Evolutionary conservation across 2,329 filamentous ascomycete species (phyloP).

Genomic region (Truncatella angustata): DNA sequence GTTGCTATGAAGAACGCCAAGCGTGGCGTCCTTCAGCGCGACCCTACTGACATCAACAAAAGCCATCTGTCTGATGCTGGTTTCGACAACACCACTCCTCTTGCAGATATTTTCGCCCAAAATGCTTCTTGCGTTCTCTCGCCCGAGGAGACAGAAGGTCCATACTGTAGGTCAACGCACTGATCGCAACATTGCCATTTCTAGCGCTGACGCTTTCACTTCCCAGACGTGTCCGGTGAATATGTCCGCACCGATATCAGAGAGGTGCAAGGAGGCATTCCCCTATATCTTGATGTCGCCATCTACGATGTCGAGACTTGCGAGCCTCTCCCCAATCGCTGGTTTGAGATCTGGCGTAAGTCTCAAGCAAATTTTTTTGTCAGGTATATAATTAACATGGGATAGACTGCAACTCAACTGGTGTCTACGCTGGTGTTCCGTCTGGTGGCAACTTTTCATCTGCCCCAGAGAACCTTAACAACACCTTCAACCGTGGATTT

Average conservation of each 20-base stretch:
- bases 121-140: constrained; percentile 47
- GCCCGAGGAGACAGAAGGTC: constrained; percentile 52
- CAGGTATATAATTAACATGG: not conserved
- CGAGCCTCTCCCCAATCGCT: constrained; percentile 44
- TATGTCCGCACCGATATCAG: constrained; percentile 46
- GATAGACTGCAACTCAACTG: constrained; percentile 37
- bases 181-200: not conserved
- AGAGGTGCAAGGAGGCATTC: constrained; percentile 46
- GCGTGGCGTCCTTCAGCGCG: constrained; percentile 20
- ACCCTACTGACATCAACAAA: constrained; percentile 25
- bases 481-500: constrained; percentile 40
- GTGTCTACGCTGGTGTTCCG: constrained; percentile 45
- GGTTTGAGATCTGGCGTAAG: constrained; percentile 49
- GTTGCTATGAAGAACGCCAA: constrained; percentile 1
- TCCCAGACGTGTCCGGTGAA: constrained; percentile 49
- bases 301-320: constrained; percentile 54
- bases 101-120: constrained; percentile 36
- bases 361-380: not conserved
- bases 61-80: constrained; percentile 29
- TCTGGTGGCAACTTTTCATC: constrained; percentile 36
- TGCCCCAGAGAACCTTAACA: constrained; percentile 36
- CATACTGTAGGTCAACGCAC: constrained; percentile 32
- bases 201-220: not conserved
- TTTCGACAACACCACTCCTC: constrained; percentile 32
- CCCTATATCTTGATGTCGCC: constrained; percentile 49